Evolutionary conservation across 441 rosid genomes (phyloP), one percentile per base, ranked within the genome.

Genomic region (Daphne laureola): DNA sequence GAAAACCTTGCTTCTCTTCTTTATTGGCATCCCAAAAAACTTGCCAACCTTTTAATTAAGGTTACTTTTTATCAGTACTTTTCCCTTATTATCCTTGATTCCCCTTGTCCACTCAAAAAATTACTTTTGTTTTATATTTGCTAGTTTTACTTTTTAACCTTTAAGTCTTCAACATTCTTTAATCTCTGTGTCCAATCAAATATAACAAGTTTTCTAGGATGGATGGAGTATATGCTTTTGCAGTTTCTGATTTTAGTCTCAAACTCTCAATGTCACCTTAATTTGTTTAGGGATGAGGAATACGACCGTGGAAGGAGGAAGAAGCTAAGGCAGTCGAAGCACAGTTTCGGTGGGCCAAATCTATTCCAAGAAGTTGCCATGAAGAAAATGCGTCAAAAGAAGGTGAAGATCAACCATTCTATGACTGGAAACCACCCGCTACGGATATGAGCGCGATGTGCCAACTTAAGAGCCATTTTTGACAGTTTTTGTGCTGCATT

Each of bases 271-370:
- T 59, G 42, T 67, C 12, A 2, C 43, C 50, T 64, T 25, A 25
- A 49, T 25, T 64, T 53, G 40, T 45, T 17, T 70, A 92, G 98
- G 96, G 97, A 92, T 54, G 96, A 83, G 66, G 96, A 87, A 67
- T 92, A 92, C 55, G 98, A 92, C 61, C 73, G 68, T 15, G 98
- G 98, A 11, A 92, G 73, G 83, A 78, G 84, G 72, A 92, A 83
- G 82, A 92, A 89, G 76, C 60, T 83, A 36, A 81, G 78, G 68
- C 57, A 36, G 0, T 63, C 71, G 14, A 74, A 64, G 64, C 77
- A 70, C 16, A 35, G 53, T 36, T 76, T 78, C 51, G 78, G 62
- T 5, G 89, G 90, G 42, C 81, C 80, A 25, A 93, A 86, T 76
- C 84, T 59, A 43, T 92, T 93, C 84, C 98, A 89, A 71, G 72